phyloP scores from a whole-genome alignment of 306 rosid genomes.

The Senna tora region DNA sequence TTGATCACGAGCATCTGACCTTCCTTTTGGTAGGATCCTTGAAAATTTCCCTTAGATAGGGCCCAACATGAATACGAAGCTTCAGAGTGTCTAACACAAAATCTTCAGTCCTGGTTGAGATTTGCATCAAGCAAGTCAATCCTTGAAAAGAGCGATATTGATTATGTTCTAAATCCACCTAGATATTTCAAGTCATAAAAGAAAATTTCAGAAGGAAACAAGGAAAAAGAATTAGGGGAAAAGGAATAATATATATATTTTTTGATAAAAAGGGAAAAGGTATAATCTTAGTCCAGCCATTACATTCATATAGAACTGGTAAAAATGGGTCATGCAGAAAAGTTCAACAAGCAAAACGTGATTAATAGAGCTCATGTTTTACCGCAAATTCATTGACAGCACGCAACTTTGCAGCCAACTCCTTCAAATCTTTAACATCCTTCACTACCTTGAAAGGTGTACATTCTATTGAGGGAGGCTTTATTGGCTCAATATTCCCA shows the following conservation, averaged over 20 bases:
- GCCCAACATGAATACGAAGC: constrained; percentile 87
- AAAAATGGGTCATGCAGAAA: constrained; percentile 6
- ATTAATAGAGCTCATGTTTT: constrained; percentile 25
- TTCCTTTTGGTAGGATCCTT: constrained; percentile 90
- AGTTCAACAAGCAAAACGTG: background rate
- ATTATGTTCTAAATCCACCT: constrained; percentile 98
- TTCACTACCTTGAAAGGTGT: constrained; percentile 80
- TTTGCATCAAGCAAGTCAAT: constrained; percentile 95
- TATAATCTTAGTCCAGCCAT: constrained; percentile 13
- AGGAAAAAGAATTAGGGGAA: background rate
- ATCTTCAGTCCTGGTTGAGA: constrained; percentile 92
- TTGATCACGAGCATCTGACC: constrained; percentile 48
- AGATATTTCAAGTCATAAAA: constrained; percentile 29
- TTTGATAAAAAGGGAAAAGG: background rate
- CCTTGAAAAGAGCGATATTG: constrained; percentile 97
- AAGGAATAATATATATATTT: background rate
- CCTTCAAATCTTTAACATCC: constrained; percentile 78
- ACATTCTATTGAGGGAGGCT: constrained; percentile 60
- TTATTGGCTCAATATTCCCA: constrained; percentile 51
- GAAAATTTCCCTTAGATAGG: constrained; percentile 85
- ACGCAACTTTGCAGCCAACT: constrained; percentile 76
- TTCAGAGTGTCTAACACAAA: constrained; percentile 87
- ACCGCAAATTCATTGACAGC: constrained; percentile 88
- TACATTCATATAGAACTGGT: background rate
- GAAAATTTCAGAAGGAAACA: constrained; percentile 28